A percentile compares a stretch with the other conserved stretches of the same genome.
Conservation (phyloP, 2,329 filamentous ascomycete genomes). For the Thelonectria blattea region DNA sequence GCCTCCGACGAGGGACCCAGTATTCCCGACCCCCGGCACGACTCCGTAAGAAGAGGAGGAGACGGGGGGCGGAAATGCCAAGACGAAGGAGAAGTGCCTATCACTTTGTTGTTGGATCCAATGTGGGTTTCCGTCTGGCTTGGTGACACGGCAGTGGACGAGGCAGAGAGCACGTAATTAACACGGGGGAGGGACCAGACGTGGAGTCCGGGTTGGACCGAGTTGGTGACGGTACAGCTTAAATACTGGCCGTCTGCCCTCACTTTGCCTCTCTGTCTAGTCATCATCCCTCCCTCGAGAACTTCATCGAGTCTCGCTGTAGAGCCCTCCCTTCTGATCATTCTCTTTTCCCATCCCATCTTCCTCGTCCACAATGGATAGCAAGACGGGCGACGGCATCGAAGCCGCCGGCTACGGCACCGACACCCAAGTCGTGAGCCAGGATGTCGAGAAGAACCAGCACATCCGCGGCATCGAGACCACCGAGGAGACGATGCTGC, state of each 20-base stretch:
- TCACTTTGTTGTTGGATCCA: neutral
- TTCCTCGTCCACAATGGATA: neutral
- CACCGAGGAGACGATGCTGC: constrained; percentile 48
- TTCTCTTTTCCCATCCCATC: neutral
- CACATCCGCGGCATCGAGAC: neutral
- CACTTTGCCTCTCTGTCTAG: neutral
- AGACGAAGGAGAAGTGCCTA: neutral
- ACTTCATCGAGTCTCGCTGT: neutral
- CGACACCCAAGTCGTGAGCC: neutral
- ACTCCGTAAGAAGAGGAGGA: neutral
- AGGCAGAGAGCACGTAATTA: no score
- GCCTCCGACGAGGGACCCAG: neutral
- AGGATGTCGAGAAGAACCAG: neutral
- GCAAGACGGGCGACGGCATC: neutral
- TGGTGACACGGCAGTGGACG: neutral
- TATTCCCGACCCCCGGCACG: neutral
- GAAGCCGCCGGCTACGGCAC: neutral
- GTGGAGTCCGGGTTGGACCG: neutral
- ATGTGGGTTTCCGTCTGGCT: neutral
- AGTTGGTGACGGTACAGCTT: neutral
- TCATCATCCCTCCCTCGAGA: neutral
- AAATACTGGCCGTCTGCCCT: neutral
- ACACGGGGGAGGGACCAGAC: neutral
- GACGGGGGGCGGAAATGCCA: neutral
- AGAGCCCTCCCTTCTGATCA: neutral